Evolutionary conservation across 1,139 yeast genomes (phyloP), one percentile per base, ranked within the genome.

Genomic region (Hyphopichia burtonii): DNA sequence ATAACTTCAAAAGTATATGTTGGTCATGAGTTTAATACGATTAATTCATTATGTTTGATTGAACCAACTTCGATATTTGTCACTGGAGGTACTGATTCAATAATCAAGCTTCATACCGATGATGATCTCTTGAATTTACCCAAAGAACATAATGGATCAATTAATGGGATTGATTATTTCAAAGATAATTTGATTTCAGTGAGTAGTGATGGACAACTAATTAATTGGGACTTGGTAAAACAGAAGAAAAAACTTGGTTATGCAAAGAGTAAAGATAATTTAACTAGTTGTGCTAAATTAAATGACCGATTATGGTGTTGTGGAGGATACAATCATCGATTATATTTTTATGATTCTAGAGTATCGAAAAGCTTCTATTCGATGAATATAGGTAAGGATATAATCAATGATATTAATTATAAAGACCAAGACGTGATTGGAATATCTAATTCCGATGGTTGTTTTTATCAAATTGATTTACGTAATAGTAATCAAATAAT

Each of bases 361-460:
- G 43, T 25, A 25, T 7, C 12, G 3, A 25, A 25, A 25, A 9
- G n/a, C 11, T 40, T 53, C 3, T 48, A 42, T 34, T 31, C 41
- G 15, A 18, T 50, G 2, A 53, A 55, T 37, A 43, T 61, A 20
- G 61, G 69, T 7, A 11, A 48, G 49, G 28, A 25, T 25, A 25
- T 25, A 8, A 25, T 25, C 7, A 25, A 25, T 25, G 28, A 25
- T 25, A 25, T 25, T 17, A 57, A 55, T 15, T 54, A 43, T 36
- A 38, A 44, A n/a, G 39, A 37, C n/a, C n/a, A n/a, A n/a, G n/a
- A n/a, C n/a, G n/a, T 12, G 30, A 25, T 12, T 37, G 40, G 5
- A 32, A 47, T 12, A 31, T 45, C 30, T 37, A 62, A 69, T 31
- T 60, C 67, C 31, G 63, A 66, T 40, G 68, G 71, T 2, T 40